Evolutionary conservation across 1,139 yeast genomes (phyloP), one percentile per base, ranked within the genome.

Genomic region (Geotrichum histeridarum): DNA sequence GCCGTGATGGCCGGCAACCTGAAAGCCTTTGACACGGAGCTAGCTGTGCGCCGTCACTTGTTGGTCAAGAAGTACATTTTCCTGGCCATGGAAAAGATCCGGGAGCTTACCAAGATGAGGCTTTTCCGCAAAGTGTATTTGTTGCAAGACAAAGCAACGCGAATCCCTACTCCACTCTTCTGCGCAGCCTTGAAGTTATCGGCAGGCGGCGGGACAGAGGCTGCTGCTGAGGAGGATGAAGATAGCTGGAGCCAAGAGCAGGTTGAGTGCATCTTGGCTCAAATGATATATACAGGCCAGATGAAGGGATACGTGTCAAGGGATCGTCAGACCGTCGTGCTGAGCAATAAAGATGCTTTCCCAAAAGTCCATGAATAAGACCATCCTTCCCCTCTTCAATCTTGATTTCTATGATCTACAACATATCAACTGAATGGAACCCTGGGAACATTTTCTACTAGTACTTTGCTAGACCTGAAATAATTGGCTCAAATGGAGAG

Each of bases 261-360:
- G 51, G 75, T 85, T 4, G 97, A 91, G 70, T 83, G 94, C 60
- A 69, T 80, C 27, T 63, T 89, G 39, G 91, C 96, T 0, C 80
- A 79, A 55, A 70, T 86, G 63, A 88, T 91, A 17, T 74, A 77
- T 50, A 71, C 70, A 42, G 87, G 88, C 9, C 72, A 72, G 55
- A 74, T 90, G 57, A 89, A 86, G 70, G 98, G 97, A 0, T 91
- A 90, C 68, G 71, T 91, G 31, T 86, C 95, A 6, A 93, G 88
- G 65, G 79, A 82, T 14, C 81, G 86, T 62, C 75, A 81, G 53
- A 85, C 87, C 56, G 73, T 90, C 30, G 96, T 91, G n/a, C 70
- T 91, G 55, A 84, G 95, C 62, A 87, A 85, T 67, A 48, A 38
- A 39, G 50, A 48, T 30, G 49, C 55, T 12, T 53, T 53, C 27